Evolutionary conservation across 2,329 filamentous ascomycete species (phyloP), one percentile per base, ranked within the genome.

Genomic region (Phaeosphaeriaceae sp.): DNA sequence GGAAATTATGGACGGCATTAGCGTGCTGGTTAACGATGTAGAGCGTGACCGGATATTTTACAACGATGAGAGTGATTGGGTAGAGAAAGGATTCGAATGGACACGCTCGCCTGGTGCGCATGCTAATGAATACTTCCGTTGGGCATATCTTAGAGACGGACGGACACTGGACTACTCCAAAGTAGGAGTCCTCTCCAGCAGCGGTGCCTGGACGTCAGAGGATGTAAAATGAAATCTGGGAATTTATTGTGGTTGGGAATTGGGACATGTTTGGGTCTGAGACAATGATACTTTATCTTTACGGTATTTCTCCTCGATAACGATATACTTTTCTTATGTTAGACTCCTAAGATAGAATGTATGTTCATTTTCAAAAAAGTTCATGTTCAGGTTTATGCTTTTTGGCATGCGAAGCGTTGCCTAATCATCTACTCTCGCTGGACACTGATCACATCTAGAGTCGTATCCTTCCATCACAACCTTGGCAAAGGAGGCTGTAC

Each of bases 21-120:
- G 87, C 67, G 81, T 93, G 15, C 77, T 94, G 0, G 87, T 94
- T 53, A 94, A 95, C 63, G 90, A 95, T 62, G 90, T 95, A 1
- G 90, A 95, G 72, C 79, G 89, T 4, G 51, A 47, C 29, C 64
- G 68, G n/a, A 44, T 46, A 9, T 71, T 70, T 49, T 59, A 54
- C 17, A 60, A 64, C n/a, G 56, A 63, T 16, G 56, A 42, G 15
- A 21, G 46, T 15, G 37, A 54, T 33, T 52, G 45, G 5, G 18
- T 40, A 20, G 37, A 18, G 23, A 44, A 34, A 11, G 32, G 29
- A 5, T 71, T 68, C 34, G 40, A 58, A 36, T 70, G 66, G 68
- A 40, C n/a, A 3, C 77, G 85, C 48, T 75, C 81, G n/a, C 67
- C 52, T 15, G 61, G 60, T 3, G 35, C 52, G 38, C 35, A 45